Conservation (phyloP, 352 stramenopile genomes). For the Heterotrichella gracilis region DNA sequence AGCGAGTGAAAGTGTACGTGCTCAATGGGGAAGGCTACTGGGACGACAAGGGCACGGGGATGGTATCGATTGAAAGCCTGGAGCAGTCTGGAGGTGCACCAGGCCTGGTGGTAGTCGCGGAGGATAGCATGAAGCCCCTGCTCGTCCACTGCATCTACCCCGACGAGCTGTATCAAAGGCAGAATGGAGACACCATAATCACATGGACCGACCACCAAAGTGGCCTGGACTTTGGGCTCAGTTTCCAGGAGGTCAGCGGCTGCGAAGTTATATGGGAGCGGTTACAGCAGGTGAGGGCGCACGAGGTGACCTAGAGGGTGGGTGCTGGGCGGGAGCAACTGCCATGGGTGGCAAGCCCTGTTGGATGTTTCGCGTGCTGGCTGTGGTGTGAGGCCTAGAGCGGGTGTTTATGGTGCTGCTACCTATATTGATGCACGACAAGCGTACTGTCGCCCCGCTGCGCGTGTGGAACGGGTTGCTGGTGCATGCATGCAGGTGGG, state of each 20-base stretch:
- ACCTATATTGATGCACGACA: too few species aligned
- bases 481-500: too few species aligned
- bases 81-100: constrained; percentile 19
- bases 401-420: too few species aligned
- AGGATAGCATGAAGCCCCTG: constrained; percentile 20
- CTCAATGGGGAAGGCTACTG: constrained; percentile 38
- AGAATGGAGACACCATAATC: constrained; percentile 50
- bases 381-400: too few species aligned
- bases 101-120: constrained; percentile 20
- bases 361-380: too few species aligned
- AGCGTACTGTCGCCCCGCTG: too few species aligned
- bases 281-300: too few species aligned
- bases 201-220: constrained; percentile 28
- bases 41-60: constrained; percentile 40
- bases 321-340: too few species aligned
- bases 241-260: constrained; percentile 21
- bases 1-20: constrained; percentile 43
- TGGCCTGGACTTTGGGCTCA: constrained; percentile 22
- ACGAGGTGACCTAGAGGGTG: too few species aligned
- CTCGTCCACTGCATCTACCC: constrained; percentile 26
- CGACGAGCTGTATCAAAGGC: constrained; percentile 36
- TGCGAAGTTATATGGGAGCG: constrained; percentile 17
- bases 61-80: constrained; percentile 26
- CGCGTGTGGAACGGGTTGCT: too few species aligned
- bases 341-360: too few species aligned